Base-by-base conservation (phyloP, 257 asterid genomes). In the Ophiorrhiza pumila region DNA sequence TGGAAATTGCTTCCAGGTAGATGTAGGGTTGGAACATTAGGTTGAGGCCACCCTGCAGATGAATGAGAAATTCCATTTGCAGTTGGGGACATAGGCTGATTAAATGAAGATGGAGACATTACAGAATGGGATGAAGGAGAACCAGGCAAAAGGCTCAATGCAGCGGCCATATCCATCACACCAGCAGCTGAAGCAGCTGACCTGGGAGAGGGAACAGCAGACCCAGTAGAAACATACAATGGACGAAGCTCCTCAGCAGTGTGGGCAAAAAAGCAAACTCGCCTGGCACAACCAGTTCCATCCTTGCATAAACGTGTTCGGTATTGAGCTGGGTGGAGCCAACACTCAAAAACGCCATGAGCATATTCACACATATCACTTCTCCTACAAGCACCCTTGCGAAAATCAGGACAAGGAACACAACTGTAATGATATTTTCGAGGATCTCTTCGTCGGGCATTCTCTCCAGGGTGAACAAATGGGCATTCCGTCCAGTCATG, bases 401-500 rank as follows among this genome's bases (percentile, higher is more conserved):
- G 92, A 71, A 94, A 94, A 59, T 94, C 98, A n/a, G 97, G 97
- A 69, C 99, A 94, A 22, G 99, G 98, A 34, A 94, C 98, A 72
- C 99, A 94, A 83, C 99, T 94, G 58, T 94, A 94, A 69, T 90
- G 99, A 75, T 63, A 91, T 81, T 94, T 94, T 65, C 98, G 81
- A 2, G 98, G 99, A 78, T 94, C 99, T 75, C 99, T 84, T 64
- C 99, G 77, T 15, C 99, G 93, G 5, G 99, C 99, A 69, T 91
- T 94, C 74, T 94, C 99, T 15, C 99, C 99, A 6, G 97, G 99
- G 79, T 94, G 98, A 64, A 89, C 98, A 68, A 94, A 94, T 13
- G 98, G 99, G 59, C 99, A 94, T 82, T 91, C 98, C 0, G 99
- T 91, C 99, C 99, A 94, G 73, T 94, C 99, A 70, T 94, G 99